Base-by-base conservation (phyloP, 1,284 basidiomycete genomes). In the Microbotryum violaceum region DNA sequence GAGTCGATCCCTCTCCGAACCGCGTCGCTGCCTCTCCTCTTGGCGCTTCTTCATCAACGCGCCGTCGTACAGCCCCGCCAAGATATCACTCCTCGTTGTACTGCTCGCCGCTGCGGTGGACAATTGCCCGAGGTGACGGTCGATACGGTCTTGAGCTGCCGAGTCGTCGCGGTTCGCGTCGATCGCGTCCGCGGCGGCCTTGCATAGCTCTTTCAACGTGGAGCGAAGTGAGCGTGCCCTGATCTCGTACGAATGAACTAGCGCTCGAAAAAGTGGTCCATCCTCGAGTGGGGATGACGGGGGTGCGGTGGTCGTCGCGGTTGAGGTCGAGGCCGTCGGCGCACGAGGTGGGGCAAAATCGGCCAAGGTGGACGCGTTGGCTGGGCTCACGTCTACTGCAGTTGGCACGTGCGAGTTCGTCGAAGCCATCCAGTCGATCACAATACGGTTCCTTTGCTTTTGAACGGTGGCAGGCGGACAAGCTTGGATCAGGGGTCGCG, bases 181-280 rank as follows among this genome's bases (percentile, higher is more conserved):
- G 16, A 65, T 50, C 5, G 58, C 56, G 9, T 37, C 50, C 20
- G 67, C 63, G 33, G 61, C 37, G 6, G 62, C 53, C n/a, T 63
- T 64, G 27, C 54, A 56, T 47, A 71, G 58, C 25, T 55, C 57
- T 50, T 71, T 71, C 51, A 70, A 54, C 16, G 58, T 49, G 9
- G 50, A 6, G 7, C 70, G 65, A 4, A 70, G 58, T 37, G 55
- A 61, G 5, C 44, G 25, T 9, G 63, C 58, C 10, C 68, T 59
- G 21, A 61, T 60, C 46, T 70, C 70, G 61, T 62, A 64, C 8
- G 52, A 48, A 46, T 60, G 61, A 20, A 64, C 46, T 42, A 61
- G 59, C 2, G 70, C 66, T 10, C 66, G 60, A 25, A 68, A 70
- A 4, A 71, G 58, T 8, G 70, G 70, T 3, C 70, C 68, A 54